Conservation (phyloP, 148 eudicot genomes). For the Salicornia ramosissima region DNA sequence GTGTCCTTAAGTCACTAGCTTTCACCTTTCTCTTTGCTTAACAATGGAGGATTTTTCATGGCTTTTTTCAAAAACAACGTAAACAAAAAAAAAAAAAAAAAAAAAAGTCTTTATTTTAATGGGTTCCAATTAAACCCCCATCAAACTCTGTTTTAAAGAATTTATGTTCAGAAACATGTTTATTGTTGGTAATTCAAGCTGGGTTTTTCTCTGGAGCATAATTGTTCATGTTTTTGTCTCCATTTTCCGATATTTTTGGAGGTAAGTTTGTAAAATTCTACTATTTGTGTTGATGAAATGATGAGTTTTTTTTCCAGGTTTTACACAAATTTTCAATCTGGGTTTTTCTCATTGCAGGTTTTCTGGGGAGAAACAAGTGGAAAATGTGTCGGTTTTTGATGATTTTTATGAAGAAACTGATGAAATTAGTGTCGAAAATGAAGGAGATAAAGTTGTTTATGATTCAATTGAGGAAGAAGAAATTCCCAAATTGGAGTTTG, state of each 20-base stretch:
- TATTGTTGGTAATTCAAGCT: slow-evolving; percentile 28
- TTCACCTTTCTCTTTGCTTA: slow-evolving; percentile 29
- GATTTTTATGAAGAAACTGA: slow-evolving; percentile 8
- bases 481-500: slow-evolving; percentile 12
- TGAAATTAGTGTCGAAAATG: slow-evolving; percentile 9
- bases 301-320: not conserved
- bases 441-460: slow-evolving; percentile 10
- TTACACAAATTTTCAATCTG: not conserved
- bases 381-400: slow-evolving; percentile 12
- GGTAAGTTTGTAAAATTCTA: slow-evolving; percentile 30
- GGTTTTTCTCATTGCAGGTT: slow-evolving; percentile 16
- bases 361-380: slow-evolving; percentile 17
- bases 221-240: slow-evolving; percentile 35
- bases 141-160: slow-evolving; percentile 24
- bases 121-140: slow-evolving; percentile 21
- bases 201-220: slow-evolving; percentile 35
- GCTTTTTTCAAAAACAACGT: too few relatives aligned
- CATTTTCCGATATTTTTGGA: slow-evolving; percentile 27
- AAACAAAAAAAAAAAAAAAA: slow-evolving; percentile 31
- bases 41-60: slow-evolving; percentile 18
- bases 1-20: slow-evolving; percentile 12
- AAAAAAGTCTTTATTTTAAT: slow-evolving; percentile 19
- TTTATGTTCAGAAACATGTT: slow-evolving; percentile 26
- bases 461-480: slow-evolving; percentile 15
- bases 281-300: slow-evolving; percentile 6